A percentile compares a stretch with the other conserved stretches of the same genome.
Evolutionary conservation across 352 stramenopile species (phyloP).

Genomic region (Pythium dissimile): DNA sequence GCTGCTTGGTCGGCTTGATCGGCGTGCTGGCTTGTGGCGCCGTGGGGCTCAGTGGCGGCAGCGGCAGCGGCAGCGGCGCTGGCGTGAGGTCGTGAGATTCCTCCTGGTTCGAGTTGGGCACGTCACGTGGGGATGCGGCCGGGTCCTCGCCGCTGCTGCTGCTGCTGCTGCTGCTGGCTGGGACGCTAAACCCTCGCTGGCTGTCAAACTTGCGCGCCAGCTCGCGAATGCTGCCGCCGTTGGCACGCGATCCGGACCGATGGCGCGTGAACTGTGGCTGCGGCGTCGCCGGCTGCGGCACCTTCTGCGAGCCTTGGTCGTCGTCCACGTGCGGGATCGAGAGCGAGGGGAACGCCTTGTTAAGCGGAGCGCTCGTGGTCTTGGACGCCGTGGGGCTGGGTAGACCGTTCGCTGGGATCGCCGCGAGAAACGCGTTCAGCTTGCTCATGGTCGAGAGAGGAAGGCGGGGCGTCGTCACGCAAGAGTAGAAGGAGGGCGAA

Average conservation of each 20-base stretch:
- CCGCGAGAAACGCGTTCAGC: constrained; percentile 73
- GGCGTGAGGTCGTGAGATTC: constrained; percentile 19
- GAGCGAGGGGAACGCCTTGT: constrained; percentile 23
- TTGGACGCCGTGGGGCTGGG: constrained; percentile 24
- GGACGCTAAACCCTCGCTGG: constrained; percentile 3
- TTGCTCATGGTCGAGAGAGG: constrained; percentile 30
- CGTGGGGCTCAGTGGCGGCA: constrained; percentile 2
- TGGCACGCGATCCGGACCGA: not conserved
- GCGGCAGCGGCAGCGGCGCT: not conserved
- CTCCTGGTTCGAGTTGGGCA: constrained; percentile 31
- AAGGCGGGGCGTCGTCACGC: too few relatives aligned
- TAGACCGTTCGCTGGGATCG: constrained; percentile 57
- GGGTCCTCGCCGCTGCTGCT: not conserved
- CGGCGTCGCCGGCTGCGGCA: constrained; percentile 35
- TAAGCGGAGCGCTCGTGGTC: not conserved
- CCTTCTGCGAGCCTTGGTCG: constrained; percentile 3
- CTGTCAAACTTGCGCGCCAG: constrained; percentile 19
- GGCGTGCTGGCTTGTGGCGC: constrained; percentile 11
- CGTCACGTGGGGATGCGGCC: too few relatives aligned
- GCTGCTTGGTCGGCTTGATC: not conserved
- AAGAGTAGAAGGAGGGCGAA: not conserved
- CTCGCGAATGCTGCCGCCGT: constrained; percentile 18
- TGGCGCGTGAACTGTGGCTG: constrained; percentile 38
- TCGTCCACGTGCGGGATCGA: constrained; percentile 13
- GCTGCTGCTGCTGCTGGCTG: too few relatives aligned